Evolutionary conservation across 306 rosid genomes (phyloP).

Genomic region (Rosa chinensis): DNA sequence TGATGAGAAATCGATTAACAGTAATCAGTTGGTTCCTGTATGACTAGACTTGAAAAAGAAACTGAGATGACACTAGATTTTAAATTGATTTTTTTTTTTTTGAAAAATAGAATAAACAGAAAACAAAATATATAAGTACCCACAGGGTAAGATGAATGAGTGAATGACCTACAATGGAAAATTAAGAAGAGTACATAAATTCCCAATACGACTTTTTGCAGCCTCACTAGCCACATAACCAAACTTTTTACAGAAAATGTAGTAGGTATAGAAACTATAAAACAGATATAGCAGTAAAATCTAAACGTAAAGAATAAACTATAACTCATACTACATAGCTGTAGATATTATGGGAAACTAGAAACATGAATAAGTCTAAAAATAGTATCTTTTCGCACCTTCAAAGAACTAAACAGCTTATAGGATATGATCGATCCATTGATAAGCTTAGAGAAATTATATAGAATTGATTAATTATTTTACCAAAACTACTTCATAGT

Average conservation of each 20-base stretch:
- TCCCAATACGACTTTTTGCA: not conserved
- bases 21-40: not conserved
- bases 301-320: not conserved
- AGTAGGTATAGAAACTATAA: not conserved
- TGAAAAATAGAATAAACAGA: not conserved
- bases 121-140: not conserved
- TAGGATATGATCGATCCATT: conserved; percentile 23
- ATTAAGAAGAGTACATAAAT: not conserved
- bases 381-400: not conserved
- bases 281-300: not conserved
- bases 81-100: not conserved
- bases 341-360: not conserved
- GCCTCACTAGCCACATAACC: conserved; percentile 1
- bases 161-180: not conserved
- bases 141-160: not conserved
- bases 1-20: not conserved
- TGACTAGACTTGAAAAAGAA: not conserved
- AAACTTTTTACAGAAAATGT: not conserved
- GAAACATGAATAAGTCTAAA: not conserved
- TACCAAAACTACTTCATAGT: conserved; percentile 28
- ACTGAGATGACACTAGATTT: not conserved
- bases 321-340: not conserved
- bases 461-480: conserved; percentile 4
- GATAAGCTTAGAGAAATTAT: conserved; percentile 17
- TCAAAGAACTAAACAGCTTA: conserved; percentile 7